A percentile compares a stretch with the other conserved stretches of the same genome.
phyloP scores from a whole-genome alignment of 129 eudicot species.

The Saussurea involucrata region DNA sequence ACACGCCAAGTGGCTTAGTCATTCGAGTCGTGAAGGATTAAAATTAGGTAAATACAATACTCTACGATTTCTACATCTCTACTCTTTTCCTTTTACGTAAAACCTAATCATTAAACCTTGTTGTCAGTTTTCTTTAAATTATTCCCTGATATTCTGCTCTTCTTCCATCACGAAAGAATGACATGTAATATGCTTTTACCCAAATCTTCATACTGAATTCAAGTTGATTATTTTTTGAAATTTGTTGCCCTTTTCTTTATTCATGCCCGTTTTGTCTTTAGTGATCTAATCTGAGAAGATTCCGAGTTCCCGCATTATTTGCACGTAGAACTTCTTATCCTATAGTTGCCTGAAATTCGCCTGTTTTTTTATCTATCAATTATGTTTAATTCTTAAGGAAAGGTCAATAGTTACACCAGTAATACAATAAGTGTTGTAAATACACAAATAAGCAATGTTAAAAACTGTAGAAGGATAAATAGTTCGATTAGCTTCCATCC shows the following conservation, averaged over 20 bases:
- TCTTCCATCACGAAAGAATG: not conserved
- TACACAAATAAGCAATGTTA: not conserved
- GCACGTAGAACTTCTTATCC: not conserved
- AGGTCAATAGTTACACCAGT: not conserved
- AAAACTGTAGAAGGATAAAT: not conserved
- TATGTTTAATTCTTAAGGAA: not conserved
- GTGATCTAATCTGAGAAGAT: not conserved
- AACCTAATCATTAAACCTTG: not conserved
- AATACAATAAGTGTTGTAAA: not conserved
- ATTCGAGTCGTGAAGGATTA: constrained; percentile 78
- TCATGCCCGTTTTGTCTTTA: not conserved
- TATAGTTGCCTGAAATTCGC: not conserved
- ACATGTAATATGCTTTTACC: not conserved
- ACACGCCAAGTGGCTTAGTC: constrained; percentile 83
- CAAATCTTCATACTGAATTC: not conserved
- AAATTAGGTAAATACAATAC: constrained; percentile 29
- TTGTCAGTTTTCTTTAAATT: constrained; percentile 3
- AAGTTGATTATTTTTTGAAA: not conserved
- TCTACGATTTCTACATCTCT: constrained; percentile 9
- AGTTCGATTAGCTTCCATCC: not conserved
- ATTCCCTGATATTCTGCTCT: not conserved
- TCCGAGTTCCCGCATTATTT: not conserved
- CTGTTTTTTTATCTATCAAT: not conserved
- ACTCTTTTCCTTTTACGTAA: constrained; percentile 24
- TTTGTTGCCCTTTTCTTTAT: constrained; percentile 9